Evolutionary conservation across 805 yeast species (phyloP).

Genomic region (Torulaspora maleeae): DNA sequence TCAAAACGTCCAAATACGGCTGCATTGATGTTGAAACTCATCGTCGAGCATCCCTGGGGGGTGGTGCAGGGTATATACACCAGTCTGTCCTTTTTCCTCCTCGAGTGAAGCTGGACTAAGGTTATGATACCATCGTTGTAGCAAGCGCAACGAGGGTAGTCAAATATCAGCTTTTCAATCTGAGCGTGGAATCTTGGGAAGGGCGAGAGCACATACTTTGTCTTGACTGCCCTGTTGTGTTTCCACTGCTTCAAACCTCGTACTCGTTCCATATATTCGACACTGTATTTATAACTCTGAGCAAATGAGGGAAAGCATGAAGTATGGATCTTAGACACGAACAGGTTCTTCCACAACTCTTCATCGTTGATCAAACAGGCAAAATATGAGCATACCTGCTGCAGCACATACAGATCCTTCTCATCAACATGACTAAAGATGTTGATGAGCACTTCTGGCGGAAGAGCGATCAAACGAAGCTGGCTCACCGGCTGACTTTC

Average conservation of each 20-base stretch:
- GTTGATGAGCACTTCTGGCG: slow-evolving; percentile 37
- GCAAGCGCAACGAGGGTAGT: slow-evolving; percentile 35
- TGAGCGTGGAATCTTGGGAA: slow-evolving; percentile 22
- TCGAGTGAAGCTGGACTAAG: slow-evolving; percentile 30
- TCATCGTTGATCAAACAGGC: slow-evolving; percentile 36
- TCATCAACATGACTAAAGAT: slow-evolving; percentile 38
- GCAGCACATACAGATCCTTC: slow-evolving; percentile 34
- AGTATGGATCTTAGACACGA: slow-evolving; percentile 30
- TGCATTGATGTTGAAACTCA: slow-evolving; percentile 33
- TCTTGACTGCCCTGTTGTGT: slow-evolving; percentile 34
- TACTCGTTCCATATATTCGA: slow-evolving; percentile 34
- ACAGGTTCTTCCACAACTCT: slow-evolving; percentile 42
- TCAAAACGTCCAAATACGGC: slow-evolving; percentile 37
- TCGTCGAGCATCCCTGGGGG: slow-evolving; percentile 37
- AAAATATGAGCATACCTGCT: slow-evolving; percentile 32
- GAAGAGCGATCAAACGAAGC: slow-evolving; percentile 24
- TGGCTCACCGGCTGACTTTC: not conserved
- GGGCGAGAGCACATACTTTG: slow-evolving; percentile 32
- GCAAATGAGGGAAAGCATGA: slow-evolving; percentile 38
- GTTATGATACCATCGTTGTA: slow-evolving; percentile 37
- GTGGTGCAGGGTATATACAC: slow-evolving; percentile 37
- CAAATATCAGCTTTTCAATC: slow-evolving; percentile 32
- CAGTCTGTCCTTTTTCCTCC: slow-evolving; percentile 26
- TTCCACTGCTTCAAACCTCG: slow-evolving; percentile 32
- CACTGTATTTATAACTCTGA: slow-evolving; percentile 33